Evolutionary conservation across 768 basidiomycete species (phyloP).

Genomic region (Lactarius trivialis): DNA sequence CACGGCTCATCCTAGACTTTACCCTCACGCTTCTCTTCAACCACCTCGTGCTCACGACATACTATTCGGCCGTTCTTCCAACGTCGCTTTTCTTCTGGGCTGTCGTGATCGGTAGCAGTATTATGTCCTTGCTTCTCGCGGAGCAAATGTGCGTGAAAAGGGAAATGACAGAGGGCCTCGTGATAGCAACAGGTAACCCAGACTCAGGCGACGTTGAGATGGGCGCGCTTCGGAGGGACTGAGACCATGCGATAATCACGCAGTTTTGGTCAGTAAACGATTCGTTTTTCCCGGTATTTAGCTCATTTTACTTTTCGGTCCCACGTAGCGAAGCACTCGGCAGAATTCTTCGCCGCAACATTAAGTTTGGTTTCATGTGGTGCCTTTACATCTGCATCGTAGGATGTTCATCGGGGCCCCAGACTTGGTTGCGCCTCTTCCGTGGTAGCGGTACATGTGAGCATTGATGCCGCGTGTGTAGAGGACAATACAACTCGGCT

Average conservation of each 20-base stretch:
- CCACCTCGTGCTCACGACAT: constrained; percentile 90
- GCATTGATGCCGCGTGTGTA: background rate
- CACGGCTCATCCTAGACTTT: constrained; percentile 93
- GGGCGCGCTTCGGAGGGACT: constrained; percentile 42
- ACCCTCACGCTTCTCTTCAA: constrained; percentile 84
- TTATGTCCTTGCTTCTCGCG: constrained; percentile 69
- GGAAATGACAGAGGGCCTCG: constrained; percentile 83
- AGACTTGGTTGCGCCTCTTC: constrained; percentile 10
- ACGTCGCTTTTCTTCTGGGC: constrained; percentile 93
- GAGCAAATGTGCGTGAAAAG: constrained; percentile 89
- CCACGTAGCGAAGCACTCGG: background rate
- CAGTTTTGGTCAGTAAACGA: constrained; percentile 2
- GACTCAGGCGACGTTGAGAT: constrained; percentile 52
- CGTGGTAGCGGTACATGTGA: background rate
- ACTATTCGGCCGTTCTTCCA: constrained; percentile 77
- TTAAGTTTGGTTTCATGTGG: background rate
- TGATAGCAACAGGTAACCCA: constrained; percentile 39
- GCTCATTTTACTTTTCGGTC: background rate
- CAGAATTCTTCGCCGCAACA: background rate
- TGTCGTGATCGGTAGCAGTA: constrained; percentile 61
- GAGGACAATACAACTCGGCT: background rate
- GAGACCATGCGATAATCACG: constrained; percentile 28
- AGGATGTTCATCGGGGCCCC: background rate
- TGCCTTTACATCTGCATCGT: background rate
- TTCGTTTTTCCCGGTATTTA: constrained; percentile 2